Conservation (phyloP, 2,329 filamentous ascomycete genomes). For the Arthrinium puccinioides region DNA sequence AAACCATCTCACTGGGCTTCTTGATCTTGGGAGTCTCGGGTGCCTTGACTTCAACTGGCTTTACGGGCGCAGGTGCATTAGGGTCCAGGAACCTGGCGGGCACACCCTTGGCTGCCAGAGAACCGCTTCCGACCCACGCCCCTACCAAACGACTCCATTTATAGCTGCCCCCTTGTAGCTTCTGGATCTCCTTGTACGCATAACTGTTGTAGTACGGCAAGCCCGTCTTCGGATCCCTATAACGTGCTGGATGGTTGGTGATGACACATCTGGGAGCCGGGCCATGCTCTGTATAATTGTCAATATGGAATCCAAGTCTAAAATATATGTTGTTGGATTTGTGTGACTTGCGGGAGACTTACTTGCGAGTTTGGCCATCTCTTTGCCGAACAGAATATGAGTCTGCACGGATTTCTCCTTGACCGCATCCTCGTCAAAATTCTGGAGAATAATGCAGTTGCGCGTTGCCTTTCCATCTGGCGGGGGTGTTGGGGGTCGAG, state of each 20-base stretch:
- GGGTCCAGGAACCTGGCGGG: conserved; percentile 64
- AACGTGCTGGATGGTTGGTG: conserved; percentile 73
- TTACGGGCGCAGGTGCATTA: conserved; percentile 19
- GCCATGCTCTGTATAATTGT: conserved; percentile 35
- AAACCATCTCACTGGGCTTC: too few species aligned
- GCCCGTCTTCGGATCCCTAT: conserved; percentile 77
- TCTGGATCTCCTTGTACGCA: conserved; percentile 77
- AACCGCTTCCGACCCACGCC: conserved; percentile 69
- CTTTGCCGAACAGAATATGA: conserved; percentile 50
- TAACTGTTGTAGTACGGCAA: conserved; percentile 72
- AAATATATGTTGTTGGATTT: too few species aligned
- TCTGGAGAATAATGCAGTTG: conserved; percentile 52
- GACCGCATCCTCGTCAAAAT: conserved; percentile 49
- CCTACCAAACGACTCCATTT: conserved; percentile 77
- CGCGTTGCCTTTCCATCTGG: conserved; percentile 46
- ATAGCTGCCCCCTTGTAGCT: conserved; percentile 65
- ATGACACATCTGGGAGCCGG: conserved; percentile 64
- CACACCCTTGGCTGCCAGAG: conserved; percentile 64
- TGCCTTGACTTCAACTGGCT: too few species aligned
- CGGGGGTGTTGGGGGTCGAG: conserved; percentile 21
- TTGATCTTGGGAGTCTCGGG: too few species aligned
- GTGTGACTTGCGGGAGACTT: too few species aligned
- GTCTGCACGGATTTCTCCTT: conserved; percentile 51
- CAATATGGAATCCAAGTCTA: too few species aligned
- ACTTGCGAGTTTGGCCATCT: conserved; percentile 52